Evolutionary conservation across 2,329 filamentous ascomycete species (phyloP), one percentile per base, ranked within the genome.

Genomic region (Thielaviopsis ethacetica): DNA sequence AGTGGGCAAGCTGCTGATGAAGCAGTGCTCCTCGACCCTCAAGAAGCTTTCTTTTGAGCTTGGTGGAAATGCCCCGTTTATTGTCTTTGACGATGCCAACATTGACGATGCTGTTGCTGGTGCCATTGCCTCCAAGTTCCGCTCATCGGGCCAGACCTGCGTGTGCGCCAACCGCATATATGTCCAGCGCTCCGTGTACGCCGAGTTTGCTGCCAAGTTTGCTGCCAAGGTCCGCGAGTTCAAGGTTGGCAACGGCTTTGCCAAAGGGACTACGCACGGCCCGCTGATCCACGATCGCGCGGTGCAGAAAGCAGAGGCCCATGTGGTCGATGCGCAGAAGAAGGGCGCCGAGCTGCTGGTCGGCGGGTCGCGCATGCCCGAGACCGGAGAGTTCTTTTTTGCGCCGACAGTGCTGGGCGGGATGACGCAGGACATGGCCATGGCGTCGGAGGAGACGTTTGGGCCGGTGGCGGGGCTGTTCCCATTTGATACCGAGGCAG

Each of bases 61-160:
- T 1, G 91, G 91, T 58, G 93, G 91, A 54, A 97, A 97, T 69
- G 88, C 91, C 0, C 91, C 91, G 1, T 95, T 96, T 69, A 96
- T 97, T 64, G 89, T 97, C 38, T 97, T 97, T 67, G 90, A 97
- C 67, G 91, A 97, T 67, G 88, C 91, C 21, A 88, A 97, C 68
- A 73, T 97, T 21, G 91, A 96, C 61, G 74, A 76, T 4, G 93
- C 93, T 2, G 89, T 97, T 0, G 74, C 82, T 0, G 91, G 91
- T 26, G 90, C 90, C 54, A 80, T 97, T 58, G 75, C 84, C 24
- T 91, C 82, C 67, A 98, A 97, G 71, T 97, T 97, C 81, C 86
- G 93, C 58, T 89, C 85, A 44, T 94, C 88, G 0, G 93, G 93
- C 41, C 93, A 98, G 76, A 97, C 93, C 0, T 98, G 93, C 70